A percentile compares a stretch with the other conserved stretches of the same genome.
These are phyloP conservation scores for Lippia alba DNA, from an alignment of 305 asterid species.

Conservation along the genomic window DNA sequence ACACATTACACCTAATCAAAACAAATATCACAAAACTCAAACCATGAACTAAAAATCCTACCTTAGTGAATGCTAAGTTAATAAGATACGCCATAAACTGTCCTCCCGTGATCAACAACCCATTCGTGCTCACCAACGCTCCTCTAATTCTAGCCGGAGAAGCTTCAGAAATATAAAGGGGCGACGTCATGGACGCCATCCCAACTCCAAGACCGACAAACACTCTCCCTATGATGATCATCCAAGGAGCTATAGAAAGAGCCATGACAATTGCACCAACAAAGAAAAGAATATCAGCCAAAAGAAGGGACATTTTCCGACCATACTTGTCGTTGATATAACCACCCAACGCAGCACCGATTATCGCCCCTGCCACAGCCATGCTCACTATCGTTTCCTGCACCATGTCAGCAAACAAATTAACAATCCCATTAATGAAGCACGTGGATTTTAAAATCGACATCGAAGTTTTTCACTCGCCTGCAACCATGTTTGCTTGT, in stretches of 20 bases:
- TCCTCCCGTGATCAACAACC: conserved; percentile 72
- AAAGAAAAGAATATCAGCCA: conserved; percentile 60
- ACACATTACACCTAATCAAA: neutral
- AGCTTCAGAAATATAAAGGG: conserved; percentile 72
- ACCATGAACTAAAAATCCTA: conserved; percentile 6
- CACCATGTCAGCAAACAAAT: neutral
- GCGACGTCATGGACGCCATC: conserved; percentile 79
- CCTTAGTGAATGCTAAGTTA: conserved; percentile 67
- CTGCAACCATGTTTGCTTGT: conserved; percentile 60
- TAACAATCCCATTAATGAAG: neutral
- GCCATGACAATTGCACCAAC: conserved; percentile 65
- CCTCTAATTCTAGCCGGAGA: conserved; percentile 77
- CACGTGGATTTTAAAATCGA: too few relatives aligned
- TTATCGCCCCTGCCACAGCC: conserved; percentile 64
- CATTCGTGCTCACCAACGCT: conserved; percentile 70
- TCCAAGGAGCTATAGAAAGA: conserved; percentile 55
- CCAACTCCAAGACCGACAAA: conserved; percentile 77
- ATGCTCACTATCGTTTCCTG: conserved; percentile 75
- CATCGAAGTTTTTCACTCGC: conserved; percentile 29
- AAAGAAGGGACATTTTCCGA: conserved; percentile 52
- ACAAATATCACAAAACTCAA: neutral
- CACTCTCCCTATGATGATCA: conserved; percentile 64
- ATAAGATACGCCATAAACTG: conserved; percentile 63
- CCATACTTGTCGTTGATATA: conserved; percentile 56
- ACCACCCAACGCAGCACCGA: conserved; percentile 68